Base-by-base conservation (phyloP, 495 filamentous ascomycete species). In the Lepraria neglecta region DNA sequence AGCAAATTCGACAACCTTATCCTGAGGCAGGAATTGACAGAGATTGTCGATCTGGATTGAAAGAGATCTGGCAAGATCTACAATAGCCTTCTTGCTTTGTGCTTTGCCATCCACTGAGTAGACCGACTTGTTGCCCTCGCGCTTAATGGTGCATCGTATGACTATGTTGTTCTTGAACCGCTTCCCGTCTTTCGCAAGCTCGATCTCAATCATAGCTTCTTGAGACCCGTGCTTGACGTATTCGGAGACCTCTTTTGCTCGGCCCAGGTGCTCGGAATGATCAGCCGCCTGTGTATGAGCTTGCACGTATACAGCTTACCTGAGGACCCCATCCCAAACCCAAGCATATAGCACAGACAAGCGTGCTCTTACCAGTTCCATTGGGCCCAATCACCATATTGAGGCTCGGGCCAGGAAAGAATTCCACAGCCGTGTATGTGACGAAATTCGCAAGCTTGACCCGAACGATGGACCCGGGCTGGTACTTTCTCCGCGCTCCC, bases 381-480 rank as follows among this genome's bases (percentile, higher is more conserved):
- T 99, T 99, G 10, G 94, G 94, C 0, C 94, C 94, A 66, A 99
- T 97, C 60, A 99, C 85, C 95, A 99, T 97, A 70, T 99, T 99
- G 67, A 99, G 71, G 66, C 88, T 94, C 14, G 95, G 92, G 0
- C 94, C 94, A 4, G 89, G 90, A 54, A 83, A 82, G 72, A 97
- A 96, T 64, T 94, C 90, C 55, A 90, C 92, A 33, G 86, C 82
- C 15, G 85, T 90, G 72, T 97, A 99, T 0, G 95, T 99, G 31
- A 99, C 91, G 69, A 99, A 99, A 68, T 97, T 87, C n/a, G 74
- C 77, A 35, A 97, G 78, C 61, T 85, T 88, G 61, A 97, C 90
- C 28, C 91, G 83, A 17, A 96, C 84, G 67, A 98, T 96, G 24
- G 92, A 87, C 30, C 94, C 94, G 14, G 94, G 85, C 64, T 94